Base-by-base conservation (phyloP, 495 filamentous ascomycete genomes). In the Hyaloscypha hepaticicola region DNA sequence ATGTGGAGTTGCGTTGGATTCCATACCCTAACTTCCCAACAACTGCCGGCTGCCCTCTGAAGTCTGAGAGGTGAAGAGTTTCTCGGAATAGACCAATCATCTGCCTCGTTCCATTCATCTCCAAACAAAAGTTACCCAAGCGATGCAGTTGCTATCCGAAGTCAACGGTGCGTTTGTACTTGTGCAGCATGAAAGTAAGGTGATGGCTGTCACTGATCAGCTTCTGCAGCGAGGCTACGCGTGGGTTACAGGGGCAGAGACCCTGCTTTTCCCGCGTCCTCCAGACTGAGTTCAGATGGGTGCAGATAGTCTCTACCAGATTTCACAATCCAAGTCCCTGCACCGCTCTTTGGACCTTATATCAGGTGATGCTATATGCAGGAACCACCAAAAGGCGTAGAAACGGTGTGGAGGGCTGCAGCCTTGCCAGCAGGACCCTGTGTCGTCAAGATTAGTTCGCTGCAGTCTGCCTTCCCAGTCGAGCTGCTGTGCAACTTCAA, bases 81-180 rank as follows among this genome's bases (percentile, higher is more conserved):
- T 45, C 38, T 45, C 16, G 9, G 11, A 16, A 45, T 14, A 8
- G 11, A 45, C 6, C 12, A 16, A 45, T 45, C 1, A 11, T 45
- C 38, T 16, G 31, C 5, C 16, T 19, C 19, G 14, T 4, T 16
- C 12, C 38, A 45, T 45, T 8, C 38, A 1, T 19, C 38, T 45
- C 6, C 58, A 53, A 53, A 53, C 50, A 16, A 19, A 53, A 5
- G 50, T 53, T 8, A 16, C 50, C 26, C 50, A 28, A 38, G 33
- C 41, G 27, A 31, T 29, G 29, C 27, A 56, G 56, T 24, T 38
- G 57, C 57, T 51, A 31, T 50, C 52, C 66, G 49, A 53, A 45
- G 41, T 62, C 34, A 61, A 57, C 62, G 62, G 61, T 45, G 53
- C 41, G 55, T 62, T 64, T 66, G 59, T 33, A 66, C 22, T 53